Percentiles rank a stretch among this genome's conserved stretches.
These are phyloP conservation scores for Saccharomyces paradoxus DNA, from an alignment of 805 yeast genomes.

Conservation along the genomic window DNA sequence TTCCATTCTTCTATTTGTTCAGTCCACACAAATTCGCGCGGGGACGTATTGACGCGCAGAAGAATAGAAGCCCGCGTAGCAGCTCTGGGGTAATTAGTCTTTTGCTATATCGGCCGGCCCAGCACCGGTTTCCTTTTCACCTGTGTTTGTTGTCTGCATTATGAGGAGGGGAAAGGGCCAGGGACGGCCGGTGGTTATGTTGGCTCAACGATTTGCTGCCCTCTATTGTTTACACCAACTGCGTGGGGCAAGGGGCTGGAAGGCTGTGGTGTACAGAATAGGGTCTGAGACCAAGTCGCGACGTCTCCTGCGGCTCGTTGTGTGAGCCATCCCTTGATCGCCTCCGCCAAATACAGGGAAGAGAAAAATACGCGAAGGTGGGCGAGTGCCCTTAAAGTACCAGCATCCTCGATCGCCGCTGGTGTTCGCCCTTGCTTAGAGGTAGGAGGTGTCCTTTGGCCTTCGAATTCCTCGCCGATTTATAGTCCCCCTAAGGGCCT, in stretches of 20 bases:
- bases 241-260: background rate
- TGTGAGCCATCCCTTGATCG: background rate
- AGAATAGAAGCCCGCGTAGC: background rate
- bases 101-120: background rate
- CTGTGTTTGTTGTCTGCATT: background rate
- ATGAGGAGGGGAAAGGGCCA: background rate
- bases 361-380: background rate
- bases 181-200: background rate
- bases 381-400: background rate
- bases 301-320: background rate
- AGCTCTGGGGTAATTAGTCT: background rate
- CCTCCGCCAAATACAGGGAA: background rate
- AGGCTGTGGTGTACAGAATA: background rate
- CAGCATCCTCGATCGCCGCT: background rate
- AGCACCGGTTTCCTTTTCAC: background rate
- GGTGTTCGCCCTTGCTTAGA: background rate
- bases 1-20: background rate
- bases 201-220: background rate
- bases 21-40: background rate
- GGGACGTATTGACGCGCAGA: background rate
- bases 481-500: background rate
- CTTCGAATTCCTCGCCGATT: background rate
- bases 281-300: background rate
- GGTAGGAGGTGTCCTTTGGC: background rate
- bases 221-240: background rate